Conservation (phyloP, 2,329 filamentous ascomycete genomes). For the Sarocladium oryzae region DNA sequence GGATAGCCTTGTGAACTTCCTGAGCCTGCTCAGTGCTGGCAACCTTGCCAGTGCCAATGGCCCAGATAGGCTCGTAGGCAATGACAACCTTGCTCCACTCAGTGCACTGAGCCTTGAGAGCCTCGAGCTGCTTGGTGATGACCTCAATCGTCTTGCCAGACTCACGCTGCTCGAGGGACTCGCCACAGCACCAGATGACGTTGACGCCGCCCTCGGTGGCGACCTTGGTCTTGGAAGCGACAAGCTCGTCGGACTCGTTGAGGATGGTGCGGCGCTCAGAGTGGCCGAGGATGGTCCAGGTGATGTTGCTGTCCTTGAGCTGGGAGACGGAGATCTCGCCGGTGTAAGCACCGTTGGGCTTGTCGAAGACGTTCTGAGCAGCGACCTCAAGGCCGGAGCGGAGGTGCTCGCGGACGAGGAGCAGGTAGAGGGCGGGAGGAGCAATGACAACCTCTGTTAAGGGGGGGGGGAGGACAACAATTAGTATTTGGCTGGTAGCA, state of each 20-base stretch:
- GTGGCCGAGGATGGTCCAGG: slow-evolving; percentile 90
- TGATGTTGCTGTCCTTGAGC: slow-evolving; percentile 81
- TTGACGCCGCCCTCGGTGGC: slow-evolving; percentile 79
- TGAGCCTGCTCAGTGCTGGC: slow-evolving; percentile 85
- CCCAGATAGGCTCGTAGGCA: slow-evolving; percentile 99
- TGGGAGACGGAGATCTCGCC: slow-evolving; percentile 92
- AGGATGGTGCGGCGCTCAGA: slow-evolving; percentile 90
- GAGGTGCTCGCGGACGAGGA: slow-evolving; percentile 74
- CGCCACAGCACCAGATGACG: slow-evolving; percentile 96
- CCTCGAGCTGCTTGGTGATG: slow-evolving; percentile 77
- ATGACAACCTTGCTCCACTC: slow-evolving; percentile 95
- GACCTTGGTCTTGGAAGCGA: slow-evolving; percentile 91
- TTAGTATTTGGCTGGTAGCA: too few species aligned
- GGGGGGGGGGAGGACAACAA: slow-evolving; percentile 11
- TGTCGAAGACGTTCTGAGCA: slow-evolving; percentile 95
- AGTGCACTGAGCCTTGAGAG: slow-evolving; percentile 67
- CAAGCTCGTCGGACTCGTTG: slow-evolving; percentile 75
- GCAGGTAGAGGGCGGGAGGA: slow-evolving; percentile 84
- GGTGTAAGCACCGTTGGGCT: slow-evolving; percentile 93
- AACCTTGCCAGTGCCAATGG: slow-evolving; percentile 87
- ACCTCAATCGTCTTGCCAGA: slow-evolving; percentile 76
- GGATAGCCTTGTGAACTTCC: slow-evolving; percentile 88
- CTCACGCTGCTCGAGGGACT: slow-evolving; percentile 91
- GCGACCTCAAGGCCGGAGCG: slow-evolving; percentile 75
- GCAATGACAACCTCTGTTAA: slow-evolving; percentile 88